Conservation (phyloP, 495 filamentous ascomycete genomes). For the Clavariopsis aquatica region DNA sequence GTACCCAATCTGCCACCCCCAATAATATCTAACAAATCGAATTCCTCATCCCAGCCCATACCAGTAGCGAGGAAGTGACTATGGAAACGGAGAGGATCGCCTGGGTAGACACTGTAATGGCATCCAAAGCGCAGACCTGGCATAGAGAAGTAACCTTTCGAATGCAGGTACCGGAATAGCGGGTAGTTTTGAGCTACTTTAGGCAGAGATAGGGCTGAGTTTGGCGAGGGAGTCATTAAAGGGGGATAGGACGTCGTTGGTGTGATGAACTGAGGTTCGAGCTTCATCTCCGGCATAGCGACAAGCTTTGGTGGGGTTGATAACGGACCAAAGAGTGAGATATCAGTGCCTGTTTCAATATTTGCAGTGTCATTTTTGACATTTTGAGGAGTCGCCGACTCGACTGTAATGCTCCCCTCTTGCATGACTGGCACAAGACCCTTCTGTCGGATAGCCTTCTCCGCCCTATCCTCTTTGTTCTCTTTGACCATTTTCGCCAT, state of each 20-base stretch:
- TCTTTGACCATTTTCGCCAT: constrained; percentile 50
- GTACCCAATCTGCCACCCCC: constrained; percentile 86
- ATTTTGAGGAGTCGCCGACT: background rate
- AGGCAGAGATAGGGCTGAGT: constrained; percentile 44
- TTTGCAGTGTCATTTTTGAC: background rate
- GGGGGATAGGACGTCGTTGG: constrained; percentile 62
- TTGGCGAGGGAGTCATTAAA: constrained; percentile 45
- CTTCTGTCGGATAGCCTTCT: constrained; percentile 35
- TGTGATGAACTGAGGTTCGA: constrained; percentile 53
- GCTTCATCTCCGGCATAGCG: background rate
- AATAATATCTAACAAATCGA: constrained; percentile 79
- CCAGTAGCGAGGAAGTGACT: constrained; percentile 83
- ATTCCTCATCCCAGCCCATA: constrained; percentile 80
- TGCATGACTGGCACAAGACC: constrained; percentile 27
- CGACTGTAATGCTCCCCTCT: background rate
- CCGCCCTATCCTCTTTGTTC: constrained; percentile 40
- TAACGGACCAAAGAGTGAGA: constrained; percentile 9
- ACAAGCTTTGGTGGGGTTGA: background rate
- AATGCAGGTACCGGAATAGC: constrained; percentile 76
- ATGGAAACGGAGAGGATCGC: constrained; percentile 92
- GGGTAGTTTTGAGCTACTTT: constrained; percentile 57
- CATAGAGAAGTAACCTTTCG: constrained; percentile 77
- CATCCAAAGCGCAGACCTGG: constrained; percentile 94
- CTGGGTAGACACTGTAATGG: constrained; percentile 90
- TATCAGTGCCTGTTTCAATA: background rate